Base-by-base conservation (phyloP, 176 grass and related monocot genomes). In the Oryza rufipogon region DNA sequence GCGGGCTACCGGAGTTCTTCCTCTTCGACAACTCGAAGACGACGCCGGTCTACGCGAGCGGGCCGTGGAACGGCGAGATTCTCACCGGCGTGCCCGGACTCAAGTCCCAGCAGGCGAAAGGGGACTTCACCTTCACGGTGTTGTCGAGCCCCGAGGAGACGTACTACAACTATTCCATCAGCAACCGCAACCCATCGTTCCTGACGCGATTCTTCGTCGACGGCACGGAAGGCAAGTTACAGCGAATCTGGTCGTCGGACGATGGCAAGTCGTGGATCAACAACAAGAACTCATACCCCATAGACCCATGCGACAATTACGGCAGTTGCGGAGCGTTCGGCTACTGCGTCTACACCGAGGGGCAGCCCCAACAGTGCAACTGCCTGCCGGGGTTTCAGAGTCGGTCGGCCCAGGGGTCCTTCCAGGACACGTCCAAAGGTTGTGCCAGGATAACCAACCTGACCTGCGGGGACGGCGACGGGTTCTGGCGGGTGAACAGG, bases 321-420 rank as follows among this genome's bases (percentile, higher is more conserved):
- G 85, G 34, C 25, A 47, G 0, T 8, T 93, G 91, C 76, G 91
- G 91, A 36, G 2, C 77, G 4, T 90, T 85, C 70, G 85, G 91
- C 28, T 78, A 82, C 68, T 93, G 91, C 81, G 86, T 58, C 52
- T 6, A 87, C 65, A 56, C 25, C 8, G 65, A 0, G 22, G 46
- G 9, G 8, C 52, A 47, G 11, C 39, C 77, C 2, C 41, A 22
- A 5, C n/a, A 4, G 4, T 93, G 91, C 85, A 42, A 1, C 66
- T 93, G 91, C 77, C 69, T 93, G 22, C 84, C 81, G 49, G 88
- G 91, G 2, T 93, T 93, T 73, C 0, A 23, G 52, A 88, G 87
- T 7, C 73, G 20, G 63, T 90, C 77, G 19, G 48, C 7, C 38
- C 9, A 74, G 52, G 15, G 52, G 60, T 54, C 2, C n/a, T 66